Percentiles rank a stretch among this genome's conserved stretches.
Conservation (phyloP, 768 basidiomycete genomes). For the Boletus insuetus region DNA sequence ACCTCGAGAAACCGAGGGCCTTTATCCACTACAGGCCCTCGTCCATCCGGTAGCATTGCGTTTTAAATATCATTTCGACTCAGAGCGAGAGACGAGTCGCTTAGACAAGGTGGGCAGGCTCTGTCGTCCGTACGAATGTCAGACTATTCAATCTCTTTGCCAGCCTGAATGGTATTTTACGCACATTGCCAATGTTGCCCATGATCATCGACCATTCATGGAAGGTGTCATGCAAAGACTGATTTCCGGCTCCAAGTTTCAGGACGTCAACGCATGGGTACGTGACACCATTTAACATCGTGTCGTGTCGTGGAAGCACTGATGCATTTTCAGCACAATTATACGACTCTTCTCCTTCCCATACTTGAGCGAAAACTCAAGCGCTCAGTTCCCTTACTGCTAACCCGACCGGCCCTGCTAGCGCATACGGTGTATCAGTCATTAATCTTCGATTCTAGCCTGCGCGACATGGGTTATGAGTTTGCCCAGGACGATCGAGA, state of each 20-base stretch:
- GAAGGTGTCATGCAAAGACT: slow-evolving; percentile 70
- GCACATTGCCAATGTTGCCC: slow-evolving; percentile 81
- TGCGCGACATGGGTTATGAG: slow-evolving; percentile 72
- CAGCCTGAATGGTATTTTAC: slow-evolving; percentile 98
- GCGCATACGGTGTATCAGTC: slow-evolving; percentile 97
- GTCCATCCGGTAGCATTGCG: slow-evolving; percentile 79
- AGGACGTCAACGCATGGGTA: slow-evolving; percentile 74
- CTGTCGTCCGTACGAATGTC: background rate
- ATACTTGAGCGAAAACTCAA: slow-evolving; percentile 73
- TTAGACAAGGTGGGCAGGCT: slow-evolving; percentile 72
- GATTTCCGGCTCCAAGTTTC: slow-evolving; percentile 60
- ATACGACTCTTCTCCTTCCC: slow-evolving; percentile 74
- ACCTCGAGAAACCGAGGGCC: slow-evolving; percentile 38
- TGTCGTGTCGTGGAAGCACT: background rate
- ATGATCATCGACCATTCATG: slow-evolving; percentile 84
- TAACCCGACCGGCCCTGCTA: slow-evolving; percentile 77
- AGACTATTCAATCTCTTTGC: background rate
- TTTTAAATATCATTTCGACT: slow-evolving; percentile 96
- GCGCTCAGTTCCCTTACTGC: slow-evolving; percentile 67
- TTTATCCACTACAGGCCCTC: slow-evolving; percentile 85
- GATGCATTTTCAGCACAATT: slow-evolving; percentile 64
- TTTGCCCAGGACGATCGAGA: slow-evolving; percentile 33
- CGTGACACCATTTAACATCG: slow-evolving; percentile 16
- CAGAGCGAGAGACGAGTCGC: slow-evolving; percentile 80
- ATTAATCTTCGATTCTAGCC: slow-evolving; percentile 77